phyloP scores from a whole-genome alignment of 179 eudicot genomes.

The Silene coronaria region DNA sequence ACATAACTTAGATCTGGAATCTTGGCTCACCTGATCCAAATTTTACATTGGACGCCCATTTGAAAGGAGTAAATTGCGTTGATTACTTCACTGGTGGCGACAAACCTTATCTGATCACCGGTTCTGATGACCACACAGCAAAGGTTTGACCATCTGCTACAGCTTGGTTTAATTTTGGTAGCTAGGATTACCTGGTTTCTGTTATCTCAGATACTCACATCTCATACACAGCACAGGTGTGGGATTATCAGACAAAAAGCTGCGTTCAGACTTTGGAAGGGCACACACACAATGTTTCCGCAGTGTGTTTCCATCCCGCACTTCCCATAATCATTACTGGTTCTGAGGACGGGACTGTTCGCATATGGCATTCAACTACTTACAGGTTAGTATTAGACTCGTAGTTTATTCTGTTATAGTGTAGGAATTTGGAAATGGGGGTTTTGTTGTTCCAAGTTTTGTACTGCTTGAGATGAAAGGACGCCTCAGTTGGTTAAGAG shows the following conservation, averaged over 20 bases:
- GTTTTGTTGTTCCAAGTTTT: background rate
- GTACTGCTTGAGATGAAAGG: conserved; percentile 2
- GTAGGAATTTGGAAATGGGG: conserved; percentile 5
- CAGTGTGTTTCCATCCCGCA: conserved; percentile 91
- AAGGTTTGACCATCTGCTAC: conserved; percentile 44
- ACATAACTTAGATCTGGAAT: conserved; percentile 65
- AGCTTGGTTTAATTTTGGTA: background rate
- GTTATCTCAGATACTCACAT: background rate
- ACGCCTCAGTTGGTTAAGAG: background rate
- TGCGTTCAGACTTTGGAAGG: conserved; percentile 96
- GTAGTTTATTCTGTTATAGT: background rate
- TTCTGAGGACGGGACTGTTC: conserved; percentile 93
- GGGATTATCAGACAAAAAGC: conserved; percentile 93
- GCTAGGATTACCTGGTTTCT: conserved; percentile 1
- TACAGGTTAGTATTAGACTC: conserved; percentile 45
- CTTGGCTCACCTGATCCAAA: conserved; percentile 96
- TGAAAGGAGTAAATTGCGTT: conserved; percentile 90
- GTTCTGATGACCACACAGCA: conserved; percentile 92
- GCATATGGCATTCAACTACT: conserved; percentile 91
- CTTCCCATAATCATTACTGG: conserved; percentile 92
- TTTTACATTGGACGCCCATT: conserved; percentile 82
- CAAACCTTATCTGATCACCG: conserved; percentile 79
- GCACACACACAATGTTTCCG: conserved; percentile 88
- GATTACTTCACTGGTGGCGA: conserved; percentile 94
- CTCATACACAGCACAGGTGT: conserved; percentile 45